Conservation (phyloP, 495 filamentous ascomycete genomes). For the Penicillium chermesinum region DNA sequence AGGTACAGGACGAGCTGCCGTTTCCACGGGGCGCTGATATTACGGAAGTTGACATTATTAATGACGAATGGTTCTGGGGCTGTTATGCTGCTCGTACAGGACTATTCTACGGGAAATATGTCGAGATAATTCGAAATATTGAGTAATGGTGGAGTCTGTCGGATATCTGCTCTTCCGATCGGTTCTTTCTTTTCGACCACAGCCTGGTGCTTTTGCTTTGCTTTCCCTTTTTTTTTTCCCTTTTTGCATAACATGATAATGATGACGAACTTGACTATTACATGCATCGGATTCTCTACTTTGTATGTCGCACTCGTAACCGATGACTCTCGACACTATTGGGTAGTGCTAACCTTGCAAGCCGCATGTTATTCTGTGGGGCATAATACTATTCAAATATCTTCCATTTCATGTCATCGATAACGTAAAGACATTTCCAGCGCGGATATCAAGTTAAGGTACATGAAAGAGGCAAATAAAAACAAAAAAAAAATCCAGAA, state of each 20-base stretch:
- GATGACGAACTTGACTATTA: not conserved
- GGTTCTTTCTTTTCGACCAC: too few relatives aligned
- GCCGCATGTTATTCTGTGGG: not conserved
- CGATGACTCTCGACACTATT: too few relatives aligned
- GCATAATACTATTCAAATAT: too few relatives aligned
- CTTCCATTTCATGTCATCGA: too few relatives aligned
- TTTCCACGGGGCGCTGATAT: conserved; percentile 83
- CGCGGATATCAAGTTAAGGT: not conserved
- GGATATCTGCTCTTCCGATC: too few relatives aligned
- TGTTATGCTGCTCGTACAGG: conserved; percentile 70
- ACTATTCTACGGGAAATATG: conserved; percentile 71
- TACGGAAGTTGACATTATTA: conserved; percentile 72
- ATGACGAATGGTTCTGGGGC: conserved; percentile 82
- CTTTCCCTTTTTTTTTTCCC: not conserved
- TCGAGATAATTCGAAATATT: conserved; percentile 42
- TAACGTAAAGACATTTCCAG: too few relatives aligned
- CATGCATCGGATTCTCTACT: not conserved
- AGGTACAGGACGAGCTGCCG: conserved; percentile 63
- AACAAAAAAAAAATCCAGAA: not conserved
- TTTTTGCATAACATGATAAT: not conserved
- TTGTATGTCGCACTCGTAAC: too few relatives aligned
- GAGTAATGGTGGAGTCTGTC: not conserved
- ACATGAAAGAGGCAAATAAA: not conserved
- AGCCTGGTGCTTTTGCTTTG: too few relatives aligned
- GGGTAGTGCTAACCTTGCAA: not conserved